phyloP scores from a whole-genome alignment of 805 yeast species.

The Lipomyces chichibuensis region DNA sequence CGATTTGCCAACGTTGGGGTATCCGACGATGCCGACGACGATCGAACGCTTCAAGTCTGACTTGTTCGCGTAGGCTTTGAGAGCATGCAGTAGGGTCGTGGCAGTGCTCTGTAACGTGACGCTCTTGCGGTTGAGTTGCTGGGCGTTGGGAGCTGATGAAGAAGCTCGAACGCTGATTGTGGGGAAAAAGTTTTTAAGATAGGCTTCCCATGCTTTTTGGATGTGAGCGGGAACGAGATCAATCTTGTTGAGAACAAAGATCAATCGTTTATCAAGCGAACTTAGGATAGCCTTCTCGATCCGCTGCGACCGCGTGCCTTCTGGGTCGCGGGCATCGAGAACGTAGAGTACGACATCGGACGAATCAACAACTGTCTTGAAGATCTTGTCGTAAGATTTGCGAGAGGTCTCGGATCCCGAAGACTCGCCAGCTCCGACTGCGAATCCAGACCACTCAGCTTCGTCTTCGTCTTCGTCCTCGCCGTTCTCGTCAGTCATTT shows the following conservation, averaged over 20 bases:
- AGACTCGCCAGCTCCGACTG: background rate
- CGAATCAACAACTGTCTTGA: constrained; percentile 89
- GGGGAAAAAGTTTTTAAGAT: constrained; percentile 82
- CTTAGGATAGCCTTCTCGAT: constrained; percentile 88
- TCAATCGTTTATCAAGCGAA: constrained; percentile 67
- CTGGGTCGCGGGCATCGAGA: constrained; percentile 97
- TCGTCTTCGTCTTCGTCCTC: constrained; percentile 51
- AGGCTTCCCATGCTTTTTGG: constrained; percentile 79
- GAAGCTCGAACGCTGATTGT: constrained; percentile 77
- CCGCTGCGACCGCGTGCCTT: constrained; percentile 85
- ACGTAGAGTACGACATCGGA: constrained; percentile 90
- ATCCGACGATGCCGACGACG: constrained; percentile 93
- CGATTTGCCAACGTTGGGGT: constrained; percentile 91
- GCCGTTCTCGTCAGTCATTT: constrained; percentile 44
- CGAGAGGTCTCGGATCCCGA: constrained; percentile 44
- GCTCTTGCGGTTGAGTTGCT: constrained; percentile 69
- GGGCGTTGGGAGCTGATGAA: constrained; percentile 68
- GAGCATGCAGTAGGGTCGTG: constrained; percentile 69
- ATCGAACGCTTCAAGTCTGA: constrained; percentile 85
- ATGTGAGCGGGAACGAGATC: constrained; percentile 88
- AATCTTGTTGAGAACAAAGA: constrained; percentile 84
- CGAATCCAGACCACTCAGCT: constrained; percentile 45
- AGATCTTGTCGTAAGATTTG: constrained; percentile 91
- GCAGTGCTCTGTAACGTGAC: constrained; percentile 74
- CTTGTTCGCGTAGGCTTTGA: constrained; percentile 82